Base-by-base conservation (phyloP, 2,329 filamentous ascomycete species). In the Epichloe festucae region DNA sequence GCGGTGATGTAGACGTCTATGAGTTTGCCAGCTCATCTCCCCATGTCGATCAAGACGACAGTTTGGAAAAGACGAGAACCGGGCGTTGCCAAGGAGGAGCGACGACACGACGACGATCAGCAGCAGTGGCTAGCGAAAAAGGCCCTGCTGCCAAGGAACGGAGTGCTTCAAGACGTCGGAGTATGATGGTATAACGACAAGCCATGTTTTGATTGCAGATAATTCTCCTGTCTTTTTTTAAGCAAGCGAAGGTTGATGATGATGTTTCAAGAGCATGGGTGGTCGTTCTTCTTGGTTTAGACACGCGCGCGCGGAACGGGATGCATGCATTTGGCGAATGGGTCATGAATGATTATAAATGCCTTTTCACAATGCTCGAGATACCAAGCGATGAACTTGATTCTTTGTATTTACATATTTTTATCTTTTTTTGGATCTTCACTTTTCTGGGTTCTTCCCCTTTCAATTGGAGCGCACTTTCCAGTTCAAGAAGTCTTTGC, bases 101-200 rank as follows among this genome's bases (percentile, higher is more conserved):
- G 3, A 62, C 64, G 3, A 62, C 67, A 2, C 63, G 71, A 46
- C 63, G 72, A 47, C 60, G 69, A 47, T 73, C 71, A 1, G 66
- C 71, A 14, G 64, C 67, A 11, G 55, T 65, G 3, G 64, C 65
- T 6, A 63, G 65, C 38, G 72, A 71, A 17, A 69, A 66, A 4
- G 56, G 53, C 31, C 53, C 58, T 17, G 57, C 63, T 50, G 53
- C 57, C 34, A 58, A 55, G 50, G 62, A 65, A 19, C 62, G 61
- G 27, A 58, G 60, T 52, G 68, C 60, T 36, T 70, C 71, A 53
- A 68, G 77, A 59, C 68, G 78, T 56, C 70, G 76, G 58, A 81
- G 76, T 61, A 81, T 79, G 75, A 79, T 81, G 76, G 63, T 80
- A 64, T 79, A 69, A 77, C 58, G 58, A 62, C 10, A n/a, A n/a